These are phyloP conservation scores for Parathielavia appendiculata DNA, from an alignment of 495 filamentous ascomycete species.

Conservation along the genomic window DNA sequence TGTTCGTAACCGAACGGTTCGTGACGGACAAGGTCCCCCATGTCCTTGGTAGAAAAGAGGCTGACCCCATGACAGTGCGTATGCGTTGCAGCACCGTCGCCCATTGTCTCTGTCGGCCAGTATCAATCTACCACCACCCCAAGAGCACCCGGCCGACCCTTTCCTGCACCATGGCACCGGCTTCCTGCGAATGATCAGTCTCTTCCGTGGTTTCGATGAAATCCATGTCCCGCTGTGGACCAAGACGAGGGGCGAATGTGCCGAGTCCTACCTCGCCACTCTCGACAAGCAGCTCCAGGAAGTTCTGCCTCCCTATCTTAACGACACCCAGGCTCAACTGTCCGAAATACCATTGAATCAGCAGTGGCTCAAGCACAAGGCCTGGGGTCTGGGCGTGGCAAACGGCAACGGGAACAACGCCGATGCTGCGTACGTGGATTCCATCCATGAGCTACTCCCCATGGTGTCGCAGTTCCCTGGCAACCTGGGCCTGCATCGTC, in stretches of 20 bases:
- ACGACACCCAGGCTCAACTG: constrained; percentile 61
- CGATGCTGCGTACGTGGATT: constrained; percentile 62
- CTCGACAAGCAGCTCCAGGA: constrained; percentile 64
- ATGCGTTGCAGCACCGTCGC: constrained; percentile 71
- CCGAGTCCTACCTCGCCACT: constrained; percentile 52
- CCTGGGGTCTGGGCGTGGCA: constrained; percentile 63
- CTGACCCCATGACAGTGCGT: constrained; percentile 44
- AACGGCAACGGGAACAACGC: constrained; percentile 45
- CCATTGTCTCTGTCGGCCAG: constrained; percentile 53
- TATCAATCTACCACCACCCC: constrained; percentile 61
- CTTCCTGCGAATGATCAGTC: constrained; percentile 60
- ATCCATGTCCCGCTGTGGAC: constrained; percentile 67
- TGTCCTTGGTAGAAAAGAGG: constrained; percentile 4
- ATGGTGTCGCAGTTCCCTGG: constrained; percentile 66
- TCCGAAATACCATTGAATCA: constrained; percentile 67
- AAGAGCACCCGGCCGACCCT: constrained; percentile 57
- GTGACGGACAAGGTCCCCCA: constrained; percentile 9
- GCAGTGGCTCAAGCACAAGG: constrained; percentile 77
- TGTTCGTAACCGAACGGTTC: constrained; percentile 68
- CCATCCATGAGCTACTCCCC: constrained; percentile 61
- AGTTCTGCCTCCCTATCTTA: constrained; percentile 57
- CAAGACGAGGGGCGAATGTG: constrained; percentile 55
- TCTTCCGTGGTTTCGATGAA: constrained; percentile 71
- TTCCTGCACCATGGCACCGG: constrained; percentile 48
- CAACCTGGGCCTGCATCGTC: constrained; percentile 54